Base-by-base conservation (phyloP, 208 protist species). In the Endotrypanum monterogeii region DNA sequence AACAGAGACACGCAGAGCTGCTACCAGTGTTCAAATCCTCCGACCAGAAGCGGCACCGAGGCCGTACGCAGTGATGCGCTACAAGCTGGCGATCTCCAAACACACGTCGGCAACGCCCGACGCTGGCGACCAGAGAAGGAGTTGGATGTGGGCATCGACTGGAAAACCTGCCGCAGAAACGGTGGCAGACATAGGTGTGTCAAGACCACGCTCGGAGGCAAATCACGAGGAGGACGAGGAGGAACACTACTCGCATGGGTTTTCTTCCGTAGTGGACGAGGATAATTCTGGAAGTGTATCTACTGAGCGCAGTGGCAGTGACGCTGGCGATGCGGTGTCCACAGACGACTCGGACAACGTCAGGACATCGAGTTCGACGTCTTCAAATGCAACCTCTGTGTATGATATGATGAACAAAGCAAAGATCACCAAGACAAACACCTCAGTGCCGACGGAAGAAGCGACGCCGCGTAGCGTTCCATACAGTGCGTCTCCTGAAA, bases 31-130 rank as follows among this genome's bases (percentile, higher is more conserved):
- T 0, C 70, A 85, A 25, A 83, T 93, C 7, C 20, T 85, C n/a
- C 62, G 69, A 4, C 83, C 83, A 6, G 78, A 87, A n/a, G 70
- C 73, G 41, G 67, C 74, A 18, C 89, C 89, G 7, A 20, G 35
- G n/a, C 82, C 86, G n/a, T 91, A 94, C 67, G 14, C 55, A 0
- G 80, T 83, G 41, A 70, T 90, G 6, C 79, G 79, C 60, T 91
- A 89, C 67, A 82, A 90, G 1, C 71, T 73, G 41, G 72, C 80
- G 7, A 62, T 23, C 25, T 76, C 54, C 39, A 65, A n/a, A 8
- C 20, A 52, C 18, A 37, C 12, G 23, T 48, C 60, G 12, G 37
- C 69, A 41, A n/a, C 37, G 60, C 37, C 16, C 18, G 6, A 56
- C 23, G 2, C 65, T 30, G 18, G 9, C 1, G 32, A 56, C 8